A percentile compares a stretch with the other conserved stretches of the same genome.
Evolutionary conservation across 2,329 filamentous ascomycete species (phyloP).

Genomic region (Beauveria australis): DNA sequence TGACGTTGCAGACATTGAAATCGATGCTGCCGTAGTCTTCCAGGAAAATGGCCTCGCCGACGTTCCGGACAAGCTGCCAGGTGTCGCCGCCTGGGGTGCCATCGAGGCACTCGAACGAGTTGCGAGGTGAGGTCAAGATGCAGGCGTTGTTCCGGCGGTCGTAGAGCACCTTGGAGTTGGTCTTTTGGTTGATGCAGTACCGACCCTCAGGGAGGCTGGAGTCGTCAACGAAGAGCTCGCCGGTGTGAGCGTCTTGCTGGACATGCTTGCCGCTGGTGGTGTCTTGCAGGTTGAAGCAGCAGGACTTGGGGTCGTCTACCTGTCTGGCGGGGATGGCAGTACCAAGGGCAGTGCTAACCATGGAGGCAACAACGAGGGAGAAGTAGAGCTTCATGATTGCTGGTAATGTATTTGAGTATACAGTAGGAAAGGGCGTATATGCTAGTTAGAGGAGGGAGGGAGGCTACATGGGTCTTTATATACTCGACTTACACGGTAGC

Average conservation of each 20-base stretch:
- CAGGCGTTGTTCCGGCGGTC: constrained; percentile 25
- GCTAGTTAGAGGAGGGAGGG: constrained; percentile 12
- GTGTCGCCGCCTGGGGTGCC: constrained; percentile 21
- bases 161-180: constrained; percentile 18
- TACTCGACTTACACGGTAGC: background rate
- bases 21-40: background rate
- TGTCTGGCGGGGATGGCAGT: constrained; percentile 13
- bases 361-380: background rate
- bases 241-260: constrained; percentile 19
- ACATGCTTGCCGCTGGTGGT: constrained; percentile 17
- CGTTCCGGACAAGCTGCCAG: background rate
- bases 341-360: background rate
- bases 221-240: constrained; percentile 20
- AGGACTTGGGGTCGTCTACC: constrained; percentile 18
- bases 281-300: constrained; percentile 26
- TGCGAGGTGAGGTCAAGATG: constrained; percentile 19
- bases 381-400: background rate
- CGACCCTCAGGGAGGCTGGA: constrained; percentile 18
- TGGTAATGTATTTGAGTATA: background rate
- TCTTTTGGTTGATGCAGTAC: constrained; percentile 24
- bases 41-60: background rate
- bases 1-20: background rate
- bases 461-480: constrained; percentile 15
- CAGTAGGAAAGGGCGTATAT: constrained; percentile 7
- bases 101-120: constrained; percentile 25